Conservation (phyloP, 257 asterid genomes). For the Buddleja alternifolia region DNA sequence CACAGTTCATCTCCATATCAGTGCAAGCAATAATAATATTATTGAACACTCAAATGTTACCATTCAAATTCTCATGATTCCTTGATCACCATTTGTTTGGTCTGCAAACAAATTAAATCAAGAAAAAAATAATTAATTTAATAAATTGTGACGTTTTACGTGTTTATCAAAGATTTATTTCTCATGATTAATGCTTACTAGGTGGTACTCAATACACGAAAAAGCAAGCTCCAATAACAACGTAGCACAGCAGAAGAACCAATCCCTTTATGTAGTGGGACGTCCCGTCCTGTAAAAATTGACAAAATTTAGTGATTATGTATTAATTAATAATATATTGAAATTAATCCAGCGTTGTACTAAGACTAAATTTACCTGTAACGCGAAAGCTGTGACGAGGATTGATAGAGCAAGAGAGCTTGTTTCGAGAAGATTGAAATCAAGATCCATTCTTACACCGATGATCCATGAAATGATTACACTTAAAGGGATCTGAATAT, state of each 20-base stretch:
- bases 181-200: conserved; percentile 39
- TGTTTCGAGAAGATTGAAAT: conserved; percentile 64
- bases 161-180: neutral
- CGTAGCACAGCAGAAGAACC: conserved; percentile 73
- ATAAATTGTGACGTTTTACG: neutral
- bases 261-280: conserved; percentile 92
- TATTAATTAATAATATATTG: too few species aligned
- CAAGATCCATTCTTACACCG: conserved; percentile 72
- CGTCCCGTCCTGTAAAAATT: conserved; percentile 70
- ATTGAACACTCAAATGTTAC: neutral
- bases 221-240: conserved; percentile 74
- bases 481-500: conserved; percentile 61
- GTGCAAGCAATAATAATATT: too few species aligned
- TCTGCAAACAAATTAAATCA: neutral
- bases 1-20: too few species aligned
- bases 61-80: conserved; percentile 30
- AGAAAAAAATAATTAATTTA: neutral
- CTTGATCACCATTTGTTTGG: conserved; percentile 13
- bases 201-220: conserved; percentile 52
- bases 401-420: conserved; percentile 69
- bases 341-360: too few species aligned
- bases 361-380: conserved; percentile 48
- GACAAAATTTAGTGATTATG: neutral
- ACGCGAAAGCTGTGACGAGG: conserved; percentile 65
- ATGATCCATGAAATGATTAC: conserved; percentile 70